Percentiles rank a stretch among this genome's conserved stretches.
Conservation (phyloP, 495 filamentous ascomycete genomes). For the Pseudoneurospora amorphoporcata region DNA sequence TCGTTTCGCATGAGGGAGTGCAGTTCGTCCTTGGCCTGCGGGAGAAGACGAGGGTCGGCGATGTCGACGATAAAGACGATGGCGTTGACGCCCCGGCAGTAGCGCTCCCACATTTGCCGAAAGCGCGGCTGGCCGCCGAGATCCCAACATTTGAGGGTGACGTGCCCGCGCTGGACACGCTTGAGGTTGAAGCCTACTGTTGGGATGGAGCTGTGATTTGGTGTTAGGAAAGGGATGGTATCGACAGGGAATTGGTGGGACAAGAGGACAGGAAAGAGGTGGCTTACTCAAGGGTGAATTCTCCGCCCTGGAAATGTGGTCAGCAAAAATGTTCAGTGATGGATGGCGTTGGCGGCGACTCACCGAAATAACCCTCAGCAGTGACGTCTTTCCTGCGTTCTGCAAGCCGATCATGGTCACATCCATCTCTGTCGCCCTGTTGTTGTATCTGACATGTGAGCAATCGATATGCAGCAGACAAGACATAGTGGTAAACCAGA, state of each 20-base stretch:
- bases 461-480: background rate
- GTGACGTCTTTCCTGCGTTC: conserved; percentile 94
- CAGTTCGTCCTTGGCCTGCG: conserved; percentile 85
- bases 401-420: conserved; percentile 99
- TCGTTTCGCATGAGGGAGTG: conserved; percentile 80
- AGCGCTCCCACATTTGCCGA: conserved; percentile 98
- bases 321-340: background rate
- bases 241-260: conserved; percentile 1
- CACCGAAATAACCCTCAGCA: conserved; percentile 88
- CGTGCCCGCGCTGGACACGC: conserved; percentile 94
- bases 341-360: conserved; percentile 5
- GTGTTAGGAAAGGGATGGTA: conserved; percentile 24
- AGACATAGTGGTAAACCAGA: conserved; percentile 4
- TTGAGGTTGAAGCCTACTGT: conserved; percentile 99
- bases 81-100: conserved; percentile 93
- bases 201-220: conserved; percentile 72
- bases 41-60: conserved; percentile 67
- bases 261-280: background rate
- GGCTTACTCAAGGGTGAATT: conserved; percentile 98
- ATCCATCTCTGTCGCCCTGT: conserved; percentile 97
- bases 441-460: conserved; percentile 1
- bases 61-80: conserved; percentile 93
- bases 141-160: conserved; percentile 99
- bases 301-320: conserved; percentile 61
- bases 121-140: conserved; percentile 94